phyloP scores from a whole-genome alignment of 192 early-diverging fungal species.

The Chytriomyces hyalinus region DNA sequence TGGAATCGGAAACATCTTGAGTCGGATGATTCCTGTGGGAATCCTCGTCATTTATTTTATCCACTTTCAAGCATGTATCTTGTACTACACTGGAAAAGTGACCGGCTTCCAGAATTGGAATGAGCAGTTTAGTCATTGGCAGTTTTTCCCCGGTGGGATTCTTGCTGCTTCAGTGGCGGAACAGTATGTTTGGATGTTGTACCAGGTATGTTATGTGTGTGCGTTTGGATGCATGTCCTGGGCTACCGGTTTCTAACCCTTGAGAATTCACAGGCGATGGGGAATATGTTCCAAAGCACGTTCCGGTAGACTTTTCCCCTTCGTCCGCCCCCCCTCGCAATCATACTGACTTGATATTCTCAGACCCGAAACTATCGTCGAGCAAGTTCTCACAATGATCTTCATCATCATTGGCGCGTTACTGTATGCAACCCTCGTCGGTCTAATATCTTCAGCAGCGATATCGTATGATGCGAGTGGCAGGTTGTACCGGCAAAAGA shows the following conservation, averaged over 20 bases:
- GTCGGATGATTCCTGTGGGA: conserved; percentile 16
- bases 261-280: conserved; percentile 15
- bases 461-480: conserved; percentile 28
- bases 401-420: conserved; percentile 24
- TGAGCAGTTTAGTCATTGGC: conserved; percentile 18
- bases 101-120: conserved; percentile 11
- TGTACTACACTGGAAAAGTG: conserved; percentile 30
- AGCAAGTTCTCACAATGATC: conserved; percentile 17
- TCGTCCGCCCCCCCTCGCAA: too few species aligned
- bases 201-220: not conserved
- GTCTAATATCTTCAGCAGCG: conserved; percentile 18
- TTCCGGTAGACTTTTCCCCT: conserved; percentile 3
- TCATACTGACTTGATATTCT: not conserved
- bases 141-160: conserved; percentile 18
- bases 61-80: conserved; percentile 35
- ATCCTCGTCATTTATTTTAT: conserved; percentile 15
- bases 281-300: conserved; percentile 41
- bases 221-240: not conserved
- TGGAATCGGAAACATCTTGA: conserved; percentile 26
- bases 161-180: not conserved
- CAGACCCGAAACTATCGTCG: conserved; percentile 23
- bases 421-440: conserved; percentile 33
- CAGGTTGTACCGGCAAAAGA: conserved; percentile 38
- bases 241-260: not conserved
- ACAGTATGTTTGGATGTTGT: conserved; percentile 26